phyloP scores from a whole-genome alignment of 495 filamentous ascomycete species.

The Copromyces sp. region DNA sequence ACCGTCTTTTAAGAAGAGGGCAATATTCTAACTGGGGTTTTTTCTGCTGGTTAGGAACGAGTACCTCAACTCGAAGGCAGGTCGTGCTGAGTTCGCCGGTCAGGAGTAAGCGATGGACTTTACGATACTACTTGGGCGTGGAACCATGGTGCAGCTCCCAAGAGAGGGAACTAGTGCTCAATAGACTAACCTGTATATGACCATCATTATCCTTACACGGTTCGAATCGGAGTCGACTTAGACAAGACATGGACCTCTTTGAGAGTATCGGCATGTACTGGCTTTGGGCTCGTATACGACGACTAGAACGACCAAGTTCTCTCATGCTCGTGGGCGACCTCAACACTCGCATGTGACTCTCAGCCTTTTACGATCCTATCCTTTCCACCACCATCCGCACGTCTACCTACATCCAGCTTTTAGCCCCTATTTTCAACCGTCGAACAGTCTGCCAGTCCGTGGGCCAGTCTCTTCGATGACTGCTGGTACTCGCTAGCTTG shows the following conservation, averaged over 20 bases:
- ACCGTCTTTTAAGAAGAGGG: not conserved
- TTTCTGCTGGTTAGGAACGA: slow-evolving; percentile 55
- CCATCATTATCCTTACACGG: not conserved
- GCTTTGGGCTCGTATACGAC: not conserved
- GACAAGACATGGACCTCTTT: not conserved
- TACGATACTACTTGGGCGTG: not conserved
- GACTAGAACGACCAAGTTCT: not conserved
- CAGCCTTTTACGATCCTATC: not conserved
- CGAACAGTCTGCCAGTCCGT: not conserved
- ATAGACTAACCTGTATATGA: slow-evolving; percentile 27
- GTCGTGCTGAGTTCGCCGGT: slow-evolving; percentile 49
- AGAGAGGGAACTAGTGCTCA: slow-evolving; percentile 13
- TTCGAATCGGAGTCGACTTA: not conserved
- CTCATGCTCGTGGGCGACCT: not conserved
- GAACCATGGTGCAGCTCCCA: not conserved
- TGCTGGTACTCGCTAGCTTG: not conserved
- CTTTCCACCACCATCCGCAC: not conserved
- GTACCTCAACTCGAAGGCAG: slow-evolving; percentile 84
- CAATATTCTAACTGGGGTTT: slow-evolving; percentile 8
- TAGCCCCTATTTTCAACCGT: not conserved
- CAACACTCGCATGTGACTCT: not conserved
- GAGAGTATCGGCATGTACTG: not conserved
- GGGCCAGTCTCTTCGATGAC: not conserved
- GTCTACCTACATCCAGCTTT: not conserved
- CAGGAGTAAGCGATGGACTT: slow-evolving; percentile 26